These are phyloP conservation scores for Botrytis galanthina DNA, from an alignment of 2,329 filamentous ascomycete genomes.

Conservation along the genomic window DNA sequence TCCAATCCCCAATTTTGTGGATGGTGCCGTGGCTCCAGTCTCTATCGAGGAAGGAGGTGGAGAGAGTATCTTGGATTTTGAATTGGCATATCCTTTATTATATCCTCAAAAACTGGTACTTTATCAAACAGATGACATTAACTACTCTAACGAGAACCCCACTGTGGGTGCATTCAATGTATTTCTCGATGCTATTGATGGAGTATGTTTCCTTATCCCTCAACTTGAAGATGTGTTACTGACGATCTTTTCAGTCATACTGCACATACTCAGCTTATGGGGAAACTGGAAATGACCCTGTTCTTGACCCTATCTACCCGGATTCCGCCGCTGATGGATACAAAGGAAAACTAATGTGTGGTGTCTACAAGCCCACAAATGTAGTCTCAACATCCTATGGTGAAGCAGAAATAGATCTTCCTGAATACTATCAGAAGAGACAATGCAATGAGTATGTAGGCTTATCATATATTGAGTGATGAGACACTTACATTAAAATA, in stretches of 20 bases:
- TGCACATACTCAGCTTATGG: conserved; percentile 23
- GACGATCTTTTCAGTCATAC: conserved; percentile 18
- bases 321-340: conserved; percentile 49
- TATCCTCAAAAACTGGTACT: conserved; percentile 49
- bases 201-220: background rate
- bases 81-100: conserved; percentile 47
- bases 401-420: conserved; percentile 51
- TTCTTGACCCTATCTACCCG: conserved; percentile 51
- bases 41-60: conserved; percentile 12
- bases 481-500: background rate
- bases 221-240: background rate
- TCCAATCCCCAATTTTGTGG: conserved; percentile 36
- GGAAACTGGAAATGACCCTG: conserved; percentile 22
- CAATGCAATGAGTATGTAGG: conserved; percentile 45
- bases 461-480: background rate
- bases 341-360: conserved; percentile 47
- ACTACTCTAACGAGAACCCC: conserved; percentile 21
- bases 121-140: conserved; percentile 42
- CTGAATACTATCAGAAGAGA: conserved; percentile 51
- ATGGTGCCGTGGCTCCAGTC: conserved; percentile 36
- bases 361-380: conserved; percentile 44
- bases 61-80: conserved; percentile 42
- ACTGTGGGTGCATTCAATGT: conserved; percentile 12
- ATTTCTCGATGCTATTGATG: conserved; percentile 24
- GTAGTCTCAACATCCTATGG: conserved; percentile 53